Percentiles rank a stretch among this genome's conserved stretches.
These are phyloP conservation scores for Vitis rotundifolia DNA, from an alignment of 164 flowering plant species.

Conservation along the genomic window DNA sequence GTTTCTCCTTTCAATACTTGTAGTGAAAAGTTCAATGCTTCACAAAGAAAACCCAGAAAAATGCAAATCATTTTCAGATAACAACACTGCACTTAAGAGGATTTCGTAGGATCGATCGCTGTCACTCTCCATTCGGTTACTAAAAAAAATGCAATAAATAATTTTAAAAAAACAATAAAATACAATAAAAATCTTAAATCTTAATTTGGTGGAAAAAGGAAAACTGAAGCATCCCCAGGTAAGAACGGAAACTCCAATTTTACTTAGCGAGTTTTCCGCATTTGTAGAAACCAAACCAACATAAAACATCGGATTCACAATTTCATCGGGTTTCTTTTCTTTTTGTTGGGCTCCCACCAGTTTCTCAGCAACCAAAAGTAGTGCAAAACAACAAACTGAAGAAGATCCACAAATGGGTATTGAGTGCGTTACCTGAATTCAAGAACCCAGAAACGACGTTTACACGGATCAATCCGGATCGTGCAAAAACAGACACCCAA, in stretches of 20 bases:
- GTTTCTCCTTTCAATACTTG: neutral
- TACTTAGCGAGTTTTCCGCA: neutral
- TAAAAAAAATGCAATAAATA: neutral
- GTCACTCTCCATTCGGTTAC: constrained; percentile 1
- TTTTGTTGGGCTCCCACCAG: neutral
- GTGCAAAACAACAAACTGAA: neutral
- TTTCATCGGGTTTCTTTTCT: neutral
- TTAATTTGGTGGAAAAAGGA: neutral
- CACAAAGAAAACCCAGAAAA: constrained; percentile 4
- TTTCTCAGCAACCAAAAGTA: constrained; percentile 10
- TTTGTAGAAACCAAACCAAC: neutral
- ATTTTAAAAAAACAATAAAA: neutral
- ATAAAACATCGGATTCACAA: neutral
- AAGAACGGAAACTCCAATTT: neutral
- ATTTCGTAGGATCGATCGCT: neutral
- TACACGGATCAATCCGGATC: constrained; percentile 24
- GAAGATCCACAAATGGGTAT: constrained; percentile 13
- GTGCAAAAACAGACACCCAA: constrained; percentile 4
- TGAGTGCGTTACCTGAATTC: constrained; percentile 20
- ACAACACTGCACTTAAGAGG: neutral
- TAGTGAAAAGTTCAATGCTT: constrained; percentile 7
- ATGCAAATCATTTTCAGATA: neutral
- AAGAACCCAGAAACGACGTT: constrained; percentile 15
- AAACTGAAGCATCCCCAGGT: neutral
- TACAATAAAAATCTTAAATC: neutral